Base-by-base conservation (phyloP, 805 yeast genomes). In the Nakazawaea siamensis region DNA sequence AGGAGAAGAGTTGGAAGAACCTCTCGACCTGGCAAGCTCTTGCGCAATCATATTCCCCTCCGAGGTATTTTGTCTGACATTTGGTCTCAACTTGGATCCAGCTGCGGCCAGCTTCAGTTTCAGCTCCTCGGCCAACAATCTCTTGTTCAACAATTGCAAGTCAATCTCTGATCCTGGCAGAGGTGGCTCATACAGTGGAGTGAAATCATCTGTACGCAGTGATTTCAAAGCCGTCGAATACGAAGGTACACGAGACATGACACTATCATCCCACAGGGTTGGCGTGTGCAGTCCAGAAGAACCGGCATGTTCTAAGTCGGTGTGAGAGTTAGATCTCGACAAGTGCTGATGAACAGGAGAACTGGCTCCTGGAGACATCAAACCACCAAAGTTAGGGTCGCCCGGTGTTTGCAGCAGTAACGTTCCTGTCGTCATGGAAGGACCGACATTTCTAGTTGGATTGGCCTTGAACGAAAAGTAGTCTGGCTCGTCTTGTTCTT, bases 171-270 rank as follows among this genome's bases (percentile, higher is more conserved):
- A 63, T 2, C 65, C 66, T 3, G 64, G 64, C 12, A 57, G 45
- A 3, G 73, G 72, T 5, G 76, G 77, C 42, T 62, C 66, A 53
- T 86, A 87, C 2, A 71, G 69, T 1, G 97, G 97, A 2, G 95
- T 78, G 18, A 80, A 57, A 34, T 70, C 74, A 3, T 62, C 68
- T 5, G 57, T 60, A 6, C 42, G 43, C 30, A 68, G 76, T 2
- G 72, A 55, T 47, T 70, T 72, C 54, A 87, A 57, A 0, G 97
- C 97, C 21, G 82, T 78, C 6, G 68, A 70, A 55, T 90, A 90
- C 0, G 95, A 76, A 0, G 97, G 97, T 5, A 90, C 95, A 32
- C 74, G 62, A 15, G 81, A 76, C 43, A 85, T 44, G 2, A 63
- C 55, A 5, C 54, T 52, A 2, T 65, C 41, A 39, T 70, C 68